Base-by-base conservation (phyloP, 2,329 filamentous ascomycete species). In the Fusarium sp. region DNA sequence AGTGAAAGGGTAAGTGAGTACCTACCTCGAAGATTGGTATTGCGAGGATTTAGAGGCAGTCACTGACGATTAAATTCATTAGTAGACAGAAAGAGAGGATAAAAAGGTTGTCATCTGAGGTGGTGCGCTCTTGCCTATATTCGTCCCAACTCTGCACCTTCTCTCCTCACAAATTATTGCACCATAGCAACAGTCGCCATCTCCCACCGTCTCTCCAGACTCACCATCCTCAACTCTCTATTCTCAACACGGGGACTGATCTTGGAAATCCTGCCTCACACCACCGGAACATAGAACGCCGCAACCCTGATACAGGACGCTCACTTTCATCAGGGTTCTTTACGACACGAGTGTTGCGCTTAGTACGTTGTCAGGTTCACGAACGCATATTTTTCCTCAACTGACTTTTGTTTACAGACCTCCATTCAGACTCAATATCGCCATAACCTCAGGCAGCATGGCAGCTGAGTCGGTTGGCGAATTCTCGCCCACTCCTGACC, bases 121-220 rank as follows among this genome's bases (percentile, higher is more conserved):
- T 39, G 47, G 22, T 39, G 39, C 37, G 52, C 46, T 64, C 61
- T 51, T 71, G 54, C 64, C 55, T 55, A 41, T 37, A 24, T 48
- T 59, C 37, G 35, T 66, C 57, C 43, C 44, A 54, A 50, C 30
- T 32, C 20, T 47, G 56, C 57, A 66, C 67, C 62, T 65, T 59
- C 68, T 60, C 51, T 50, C 47, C 20, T 56, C 33, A 41, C 33
- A 51, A 37, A 26, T 48, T 39, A 26, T 51, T 17, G 40, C 40
- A 37, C 32, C 28, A 47, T 62, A 56, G 35, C 43, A 37, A 58
- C 24, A 33, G 32, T 40, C 37, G 39, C 44, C 19, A 33, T 47
- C 30, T 45, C 55, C 48, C 46, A 58, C n/a, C 20, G 13, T 44
- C 24, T 57, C 11, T n/a, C n/a, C 32, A 56, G 43, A 24, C 41